Conservation (phyloP, 768 basidiomycete genomes). For the Crassisporium funariophilum region DNA sequence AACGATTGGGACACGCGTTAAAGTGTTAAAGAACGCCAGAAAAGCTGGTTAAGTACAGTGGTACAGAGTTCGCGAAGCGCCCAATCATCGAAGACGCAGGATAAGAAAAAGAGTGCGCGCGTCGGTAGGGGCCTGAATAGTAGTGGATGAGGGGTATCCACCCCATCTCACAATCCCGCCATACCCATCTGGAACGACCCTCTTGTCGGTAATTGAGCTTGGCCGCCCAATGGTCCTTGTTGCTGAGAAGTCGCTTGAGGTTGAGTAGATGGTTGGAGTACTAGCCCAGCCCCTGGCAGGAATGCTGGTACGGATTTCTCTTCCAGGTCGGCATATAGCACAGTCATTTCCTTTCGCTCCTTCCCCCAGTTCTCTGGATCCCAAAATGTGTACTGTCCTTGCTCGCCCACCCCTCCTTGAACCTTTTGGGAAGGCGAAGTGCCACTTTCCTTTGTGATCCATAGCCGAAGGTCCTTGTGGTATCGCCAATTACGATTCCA, state of each 20-base stretch:
- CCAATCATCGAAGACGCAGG: constrained; percentile 23
- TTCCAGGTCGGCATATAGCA: constrained; percentile 73
- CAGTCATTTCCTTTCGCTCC: constrained; percentile 76
- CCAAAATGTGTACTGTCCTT: constrained; percentile 91
- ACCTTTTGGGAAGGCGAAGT: constrained; percentile 77
- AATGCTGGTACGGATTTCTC: constrained; percentile 72
- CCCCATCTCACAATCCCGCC: constrained; percentile 47
- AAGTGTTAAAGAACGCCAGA: constrained; percentile 18
- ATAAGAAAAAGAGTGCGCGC: constrained; percentile 19
- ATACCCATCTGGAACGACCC: constrained; percentile 55
- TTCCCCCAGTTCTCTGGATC: constrained; percentile 80
- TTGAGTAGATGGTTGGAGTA: constrained; percentile 23
- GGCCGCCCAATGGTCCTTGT: constrained; percentile 42
- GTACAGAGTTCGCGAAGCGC: constrained; percentile 26
- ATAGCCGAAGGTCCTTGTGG: constrained; percentile 86
- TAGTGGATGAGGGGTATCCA: constrained; percentile 14
- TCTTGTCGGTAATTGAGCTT: constrained; percentile 41
- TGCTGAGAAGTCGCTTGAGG: constrained; percentile 27
- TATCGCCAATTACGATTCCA: constrained; percentile 96
- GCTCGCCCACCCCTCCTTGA: constrained; percentile 79
- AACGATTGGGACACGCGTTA: too few relatives aligned
- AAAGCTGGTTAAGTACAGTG: constrained; percentile 29
- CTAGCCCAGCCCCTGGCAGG: constrained; percentile 42
- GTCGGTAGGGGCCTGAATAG: constrained; percentile 13
- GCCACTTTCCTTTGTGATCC: constrained; percentile 88